Evolutionary conservation across 202 grass and related monocot genomes (phyloP), one percentile per base, ranked within the genome.

Genomic region (Alloteropsis angusta): DNA sequence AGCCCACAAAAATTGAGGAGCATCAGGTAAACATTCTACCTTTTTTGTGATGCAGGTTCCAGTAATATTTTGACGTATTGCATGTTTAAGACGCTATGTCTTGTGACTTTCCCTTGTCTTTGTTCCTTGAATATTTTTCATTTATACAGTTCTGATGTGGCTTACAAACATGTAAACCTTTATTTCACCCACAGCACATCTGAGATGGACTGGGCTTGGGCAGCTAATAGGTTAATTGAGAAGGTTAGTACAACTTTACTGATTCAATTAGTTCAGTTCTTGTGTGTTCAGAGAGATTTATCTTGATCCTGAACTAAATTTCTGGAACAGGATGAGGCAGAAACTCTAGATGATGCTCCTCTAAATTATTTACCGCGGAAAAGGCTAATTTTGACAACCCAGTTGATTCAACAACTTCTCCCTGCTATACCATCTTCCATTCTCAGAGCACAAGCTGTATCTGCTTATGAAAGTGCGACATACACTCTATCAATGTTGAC

Each of bases 191-290:
- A 64, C 82, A 99, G 96, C 68, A 74, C 80, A 52, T 86, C 26
- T 3, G 96, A 93, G 77, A 84, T 91, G 76, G 88, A 99, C 37
- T 99, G 96, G 96, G 88, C 90, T 84, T 87, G 88, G 72, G 81
- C 88, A 86, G 78, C 96, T 72, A 93, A 88, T 85, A 89, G 96
- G 81, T 87, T 99, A 79, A 91, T 89, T 44, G 93, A 99, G 74
- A 99, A 99, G 96, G 96, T 99, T 71, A 55, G 43, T 85, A 65
- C 77, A 36, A 13, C 48, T 76, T 79, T 50, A 79, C 15, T 78
- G 7, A 72, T 81, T 85, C 56, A 64, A 41, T 46, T 89, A 42
- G n/a, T 42, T 64, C 55, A 22, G 9, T 26, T 74, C 65, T 80
- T 75, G 15, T 37, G 37, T 11, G 28, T 80, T 72, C 17, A 77